phyloP scores from a whole-genome alignment of 2,329 filamentous ascomycete species.

The Colletotrichum cereale region DNA sequence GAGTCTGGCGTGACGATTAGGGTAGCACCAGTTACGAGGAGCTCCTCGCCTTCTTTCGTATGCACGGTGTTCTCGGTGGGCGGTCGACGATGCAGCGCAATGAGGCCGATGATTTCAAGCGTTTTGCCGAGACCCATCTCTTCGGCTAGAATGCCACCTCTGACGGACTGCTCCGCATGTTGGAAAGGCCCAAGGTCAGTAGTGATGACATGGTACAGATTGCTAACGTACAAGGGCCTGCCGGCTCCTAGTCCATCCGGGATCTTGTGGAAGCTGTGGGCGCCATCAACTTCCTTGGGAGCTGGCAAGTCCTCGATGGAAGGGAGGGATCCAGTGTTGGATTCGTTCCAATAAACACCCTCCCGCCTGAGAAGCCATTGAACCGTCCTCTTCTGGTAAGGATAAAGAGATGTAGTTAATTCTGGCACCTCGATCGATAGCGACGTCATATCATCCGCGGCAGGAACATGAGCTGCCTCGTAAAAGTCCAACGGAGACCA shows the following conservation, averaged over 20 bases:
- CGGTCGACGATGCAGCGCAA: conserved; percentile 70
- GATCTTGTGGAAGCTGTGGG: conserved; percentile 34
- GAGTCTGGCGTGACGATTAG: conserved; percentile 72
- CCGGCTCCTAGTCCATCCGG: conserved; percentile 1
- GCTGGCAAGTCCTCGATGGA: conserved; percentile 41
- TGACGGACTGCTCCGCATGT: conserved; percentile 55
- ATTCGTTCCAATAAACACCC: conserved; percentile 63
- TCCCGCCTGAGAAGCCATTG: conserved; percentile 79
- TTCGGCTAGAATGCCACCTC: conserved; percentile 78
- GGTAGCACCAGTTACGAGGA: conserved; percentile 67
- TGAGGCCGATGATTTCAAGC: conserved; percentile 78
- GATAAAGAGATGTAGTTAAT: conserved; percentile 69
- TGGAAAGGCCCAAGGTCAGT: conserved; percentile 61
- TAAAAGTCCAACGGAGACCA: conserved; percentile 74
- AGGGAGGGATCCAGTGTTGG: conserved; percentile 38
- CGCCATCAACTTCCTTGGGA: neutral
- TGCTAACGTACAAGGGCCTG: conserved; percentile 67
- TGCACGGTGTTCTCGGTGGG: conserved; percentile 40
- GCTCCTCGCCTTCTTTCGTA: conserved; percentile 55
- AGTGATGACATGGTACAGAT: conserved; percentile 71
- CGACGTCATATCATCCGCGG: conserved; percentile 54
- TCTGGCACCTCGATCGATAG: conserved; percentile 56
- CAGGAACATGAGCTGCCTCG: conserved; percentile 73
- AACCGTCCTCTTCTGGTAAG: conserved; percentile 78
- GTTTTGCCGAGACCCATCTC: conserved; percentile 90